A percentile compares a stretch with the other conserved stretches of the same genome.
Conservation (phyloP, 2,329 filamentous ascomycete species). For the Phialocephala subalpina region DNA sequence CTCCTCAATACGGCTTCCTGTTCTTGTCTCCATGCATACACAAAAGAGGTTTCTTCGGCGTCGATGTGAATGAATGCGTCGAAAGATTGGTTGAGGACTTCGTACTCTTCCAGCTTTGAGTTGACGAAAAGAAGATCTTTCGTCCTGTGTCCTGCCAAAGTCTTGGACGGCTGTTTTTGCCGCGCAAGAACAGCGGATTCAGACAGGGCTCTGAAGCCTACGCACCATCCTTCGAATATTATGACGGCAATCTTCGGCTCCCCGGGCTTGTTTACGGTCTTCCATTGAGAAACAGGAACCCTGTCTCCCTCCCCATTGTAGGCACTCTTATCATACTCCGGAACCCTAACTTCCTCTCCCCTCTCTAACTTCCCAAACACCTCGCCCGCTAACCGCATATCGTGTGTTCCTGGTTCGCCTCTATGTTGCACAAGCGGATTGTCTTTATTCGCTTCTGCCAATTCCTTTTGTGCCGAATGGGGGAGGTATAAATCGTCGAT, state of each 20-base stretch:
- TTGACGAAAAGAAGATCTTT: slow-evolving; percentile 67
- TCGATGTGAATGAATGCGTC: slow-evolving; percentile 72
- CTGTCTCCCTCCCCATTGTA: slow-evolving; percentile 72
- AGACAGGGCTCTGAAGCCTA: slow-evolving; percentile 68
- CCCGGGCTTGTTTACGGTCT: slow-evolving; percentile 48
- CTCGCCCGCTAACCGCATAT: slow-evolving; percentile 61
- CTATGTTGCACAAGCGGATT: slow-evolving; percentile 72
- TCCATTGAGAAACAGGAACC: slow-evolving; percentile 59
- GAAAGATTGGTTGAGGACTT: slow-evolving; percentile 64
- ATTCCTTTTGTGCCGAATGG: slow-evolving; percentile 60
- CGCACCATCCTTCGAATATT: slow-evolving; percentile 78
- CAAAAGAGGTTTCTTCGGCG: slow-evolving; percentile 66
- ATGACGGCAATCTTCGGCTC: slow-evolving; percentile 54
- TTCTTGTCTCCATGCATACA: slow-evolving; percentile 73
- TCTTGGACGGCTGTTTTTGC: slow-evolving; percentile 43
- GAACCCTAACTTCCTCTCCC: slow-evolving; percentile 59
- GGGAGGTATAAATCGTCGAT: slow-evolving; percentile 77
- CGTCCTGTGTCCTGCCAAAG: slow-evolving; percentile 61
- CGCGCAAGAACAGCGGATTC: slow-evolving; percentile 54
- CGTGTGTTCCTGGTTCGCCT: slow-evolving; percentile 69
- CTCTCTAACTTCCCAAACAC: slow-evolving; percentile 61
- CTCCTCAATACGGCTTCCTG: slow-evolving; percentile 67
- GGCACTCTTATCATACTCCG: slow-evolving; percentile 72
- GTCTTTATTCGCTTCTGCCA: slow-evolving; percentile 58
- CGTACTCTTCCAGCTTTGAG: slow-evolving; percentile 62